Conservation (phyloP, 768 basidiomycete genomes). For the Trametes villosa region DNA sequence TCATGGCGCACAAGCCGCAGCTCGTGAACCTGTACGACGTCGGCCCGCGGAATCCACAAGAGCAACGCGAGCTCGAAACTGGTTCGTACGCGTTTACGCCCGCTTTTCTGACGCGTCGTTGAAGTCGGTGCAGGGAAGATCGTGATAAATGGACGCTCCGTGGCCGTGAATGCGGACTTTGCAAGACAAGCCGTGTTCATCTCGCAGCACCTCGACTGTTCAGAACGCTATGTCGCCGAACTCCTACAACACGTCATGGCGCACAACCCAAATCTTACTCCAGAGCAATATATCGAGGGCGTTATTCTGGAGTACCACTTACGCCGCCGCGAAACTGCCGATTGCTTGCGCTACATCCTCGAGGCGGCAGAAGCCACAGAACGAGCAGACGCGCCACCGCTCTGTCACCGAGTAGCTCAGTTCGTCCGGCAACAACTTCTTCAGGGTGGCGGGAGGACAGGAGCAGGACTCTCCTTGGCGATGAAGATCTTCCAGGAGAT, state of each 20-base stretch:
- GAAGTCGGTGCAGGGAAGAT: conserved; percentile 57
- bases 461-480: conserved; percentile 51
- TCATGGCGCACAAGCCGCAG: conserved; percentile 67
- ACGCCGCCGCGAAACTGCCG: conserved; percentile 69
- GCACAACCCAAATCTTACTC: conserved; percentile 64
- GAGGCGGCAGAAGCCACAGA: conserved; percentile 61
- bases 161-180: conserved; percentile 80
- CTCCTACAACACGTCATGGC: conserved; percentile 68
- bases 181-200: conserved; percentile 77
- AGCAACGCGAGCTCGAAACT: conserved; percentile 74
- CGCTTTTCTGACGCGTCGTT: neutral
- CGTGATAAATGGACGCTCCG: conserved; percentile 62
- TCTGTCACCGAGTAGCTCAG: conserved; percentile 54
- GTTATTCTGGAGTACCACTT: conserved; percentile 71
- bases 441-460: conserved; percentile 37
- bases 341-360: conserved; percentile 71
- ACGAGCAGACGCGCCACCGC: conserved; percentile 46
- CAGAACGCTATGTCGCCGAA: conserved; percentile 78
- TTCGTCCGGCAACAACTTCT: conserved; percentile 64
- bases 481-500: conserved; percentile 65
- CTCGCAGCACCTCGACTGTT: conserved; percentile 78
- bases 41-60: conserved; percentile 60
- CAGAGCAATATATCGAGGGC: conserved; percentile 63
- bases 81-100: conserved; percentile 43
- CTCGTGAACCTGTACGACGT: conserved; percentile 69